Conservation (phyloP, 2,329 filamentous ascomycete genomes). For the Fusarium pseudonygamai region DNA sequence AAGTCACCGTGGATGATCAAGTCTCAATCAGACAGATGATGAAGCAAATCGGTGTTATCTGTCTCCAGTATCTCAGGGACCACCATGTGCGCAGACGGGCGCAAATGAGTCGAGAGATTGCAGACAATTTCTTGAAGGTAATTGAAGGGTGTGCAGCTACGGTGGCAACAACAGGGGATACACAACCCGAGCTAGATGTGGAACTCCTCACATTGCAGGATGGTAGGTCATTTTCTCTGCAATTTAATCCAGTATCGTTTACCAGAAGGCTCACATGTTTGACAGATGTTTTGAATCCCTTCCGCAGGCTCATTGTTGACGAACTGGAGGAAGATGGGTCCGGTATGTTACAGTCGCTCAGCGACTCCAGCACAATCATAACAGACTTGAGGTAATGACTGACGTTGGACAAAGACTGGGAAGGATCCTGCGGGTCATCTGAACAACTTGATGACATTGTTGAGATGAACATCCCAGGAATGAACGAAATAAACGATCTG, state of each 20-base stretch:
- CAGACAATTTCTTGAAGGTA: constrained; percentile 54
- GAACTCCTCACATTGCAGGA: constrained; percentile 42
- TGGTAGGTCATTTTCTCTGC: constrained; percentile 36
- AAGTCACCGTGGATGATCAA: constrained; percentile 45
- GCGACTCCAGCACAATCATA: constrained; percentile 41
- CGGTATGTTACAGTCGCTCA: constrained; percentile 58
- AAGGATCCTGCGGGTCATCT: constrained; percentile 63
- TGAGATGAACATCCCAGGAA: constrained; percentile 56
- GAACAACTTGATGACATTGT: constrained; percentile 63
- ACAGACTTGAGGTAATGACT: constrained; percentile 40
- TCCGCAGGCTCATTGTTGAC: constrained; percentile 65
- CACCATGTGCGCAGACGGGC: constrained; percentile 54
- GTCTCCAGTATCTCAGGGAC: constrained; percentile 58
- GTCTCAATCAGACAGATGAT: constrained; percentile 37
- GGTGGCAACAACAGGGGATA: constrained; percentile 48
- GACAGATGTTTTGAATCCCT: constrained; percentile 55
- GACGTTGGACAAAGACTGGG: constrained; percentile 59
- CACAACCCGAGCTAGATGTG: constrained; percentile 44
- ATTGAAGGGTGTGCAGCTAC: constrained; percentile 53
- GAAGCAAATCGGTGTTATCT: constrained; percentile 55
- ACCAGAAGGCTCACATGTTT: constrained; percentile 17
- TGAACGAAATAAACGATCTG: constrained; percentile 52
- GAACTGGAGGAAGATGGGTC: constrained; percentile 68
- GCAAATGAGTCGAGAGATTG: constrained; percentile 55
- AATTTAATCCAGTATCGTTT: not conserved